Conservation (phyloP, 2,329 filamentous ascomycete species). For the Coniochaeta sp. region DNA sequence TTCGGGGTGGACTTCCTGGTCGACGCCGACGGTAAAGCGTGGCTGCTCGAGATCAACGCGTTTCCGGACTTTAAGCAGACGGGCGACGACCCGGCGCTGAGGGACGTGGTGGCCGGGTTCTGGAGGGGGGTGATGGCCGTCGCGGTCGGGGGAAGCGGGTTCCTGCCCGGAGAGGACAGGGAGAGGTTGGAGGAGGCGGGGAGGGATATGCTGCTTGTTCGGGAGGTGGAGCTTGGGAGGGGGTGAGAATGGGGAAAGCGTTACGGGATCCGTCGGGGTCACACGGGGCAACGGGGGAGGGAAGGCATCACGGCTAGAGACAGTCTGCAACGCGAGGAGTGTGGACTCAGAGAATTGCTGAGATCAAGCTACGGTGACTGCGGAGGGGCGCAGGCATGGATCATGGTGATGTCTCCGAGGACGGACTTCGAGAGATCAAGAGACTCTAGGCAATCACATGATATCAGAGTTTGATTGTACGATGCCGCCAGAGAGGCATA, state of each 20-base stretch:
- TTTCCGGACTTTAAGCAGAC: conserved; percentile 96
- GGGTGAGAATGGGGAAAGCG: conserved; percentile 16
- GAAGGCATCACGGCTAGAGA: no score
- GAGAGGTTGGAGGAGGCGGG: conserved; percentile 12
- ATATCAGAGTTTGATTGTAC: no score
- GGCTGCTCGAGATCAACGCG: conserved; percentile 87
- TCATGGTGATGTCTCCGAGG: no score
- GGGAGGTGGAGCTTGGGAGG: conserved; percentile 45
- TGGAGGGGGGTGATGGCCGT: conserved; percentile 67
- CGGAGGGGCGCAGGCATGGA: no score
- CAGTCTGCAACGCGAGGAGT: no score
- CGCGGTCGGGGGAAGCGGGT: conserved; percentile 49
- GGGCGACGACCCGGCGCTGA: conserved; percentile 55
- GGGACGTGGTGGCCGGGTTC: conserved; percentile 64
- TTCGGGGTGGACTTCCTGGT: conserved; percentile 90
- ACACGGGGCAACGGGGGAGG: no score
- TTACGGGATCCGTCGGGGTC: no score
- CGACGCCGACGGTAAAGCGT: conserved; percentile 55
- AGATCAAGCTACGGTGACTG: no score
- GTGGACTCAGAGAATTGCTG: no score
- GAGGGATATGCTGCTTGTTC: conserved; percentile 42
- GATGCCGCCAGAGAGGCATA: no score
- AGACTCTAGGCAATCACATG: no score
- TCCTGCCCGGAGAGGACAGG: conserved; percentile 47
- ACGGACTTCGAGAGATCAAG: no score